Conservation (phyloP, 2,329 filamentous ascomycete species). For the Drechmeria coniospora region DNA sequence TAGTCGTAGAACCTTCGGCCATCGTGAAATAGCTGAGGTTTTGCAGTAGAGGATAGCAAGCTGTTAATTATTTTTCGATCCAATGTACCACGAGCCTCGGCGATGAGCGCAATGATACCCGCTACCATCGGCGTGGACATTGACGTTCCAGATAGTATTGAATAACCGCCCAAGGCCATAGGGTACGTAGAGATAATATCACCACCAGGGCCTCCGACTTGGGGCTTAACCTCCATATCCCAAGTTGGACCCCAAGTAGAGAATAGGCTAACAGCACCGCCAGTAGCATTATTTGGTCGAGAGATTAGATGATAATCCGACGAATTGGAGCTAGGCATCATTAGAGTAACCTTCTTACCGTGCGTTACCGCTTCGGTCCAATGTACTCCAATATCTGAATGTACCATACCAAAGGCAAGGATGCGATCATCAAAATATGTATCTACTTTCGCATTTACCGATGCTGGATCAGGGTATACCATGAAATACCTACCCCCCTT, state of each 20-base stretch:
- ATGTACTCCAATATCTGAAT: conserved; percentile 17
- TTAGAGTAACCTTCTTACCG: conserved; percentile 1
- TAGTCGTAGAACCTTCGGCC: conserved; percentile 12
- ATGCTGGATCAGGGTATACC: conserved; percentile 43
- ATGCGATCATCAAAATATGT: conserved; percentile 16
- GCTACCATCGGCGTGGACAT: conserved; percentile 30
- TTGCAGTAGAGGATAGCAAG: conserved; percentile 23
- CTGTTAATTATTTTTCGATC: conserved; percentile 27
- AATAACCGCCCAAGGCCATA: conserved; percentile 18
- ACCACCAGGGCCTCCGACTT: conserved; percentile 23
- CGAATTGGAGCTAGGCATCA: neutral
- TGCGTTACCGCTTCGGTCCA: conserved; percentile 22
- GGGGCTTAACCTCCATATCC: conserved; percentile 23
- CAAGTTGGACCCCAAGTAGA: conserved; percentile 26
- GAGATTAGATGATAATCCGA: neutral
- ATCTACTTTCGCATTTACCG: conserved; percentile 17
- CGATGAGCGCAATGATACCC: conserved; percentile 21
- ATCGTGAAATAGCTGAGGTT: conserved; percentile 26
- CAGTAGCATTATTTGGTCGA: conserved; percentile 4
- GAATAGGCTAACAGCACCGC: conserved; percentile 17
- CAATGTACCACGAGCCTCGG: conserved; percentile 25
- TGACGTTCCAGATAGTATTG: conserved; percentile 28
- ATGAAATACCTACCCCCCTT: conserved; percentile 45
- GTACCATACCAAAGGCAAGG: conserved; percentile 20
- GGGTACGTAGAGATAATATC: conserved; percentile 31